Base-by-base conservation (phyloP, 176 grass and related monocot genomes). In the Eremochloa ophiuroides region DNA sequence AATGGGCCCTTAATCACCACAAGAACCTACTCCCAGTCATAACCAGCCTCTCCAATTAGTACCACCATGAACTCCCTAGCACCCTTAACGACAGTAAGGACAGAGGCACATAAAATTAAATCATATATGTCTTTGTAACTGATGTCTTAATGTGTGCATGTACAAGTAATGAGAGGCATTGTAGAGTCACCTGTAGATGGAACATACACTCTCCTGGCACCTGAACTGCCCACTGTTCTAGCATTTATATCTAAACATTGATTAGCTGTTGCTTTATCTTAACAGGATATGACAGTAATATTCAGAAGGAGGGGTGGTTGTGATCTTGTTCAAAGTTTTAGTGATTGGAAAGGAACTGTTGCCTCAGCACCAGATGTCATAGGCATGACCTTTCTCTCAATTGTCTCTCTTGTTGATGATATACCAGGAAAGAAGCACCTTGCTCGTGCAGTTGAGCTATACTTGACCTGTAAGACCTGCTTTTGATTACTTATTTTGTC, bases 301-400 rank as follows among this genome's bases (percentile, higher is more conserved):
- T 99, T 95, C 88, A 90, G 96, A 51, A 99, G 96, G 84, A 99
- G 96, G 72, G 96, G 96, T 66, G 96, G 96, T 76, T 91, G 91
- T 25, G 96, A 93, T 87, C 90, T 99, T 73, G 96, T 99, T 88
- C 96, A 96, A 71, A 95, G 72, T 86, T 92, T 77, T 93, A 84
- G 31, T 72, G 90, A 95, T 18, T 99, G 96, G 96, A 89, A 73
- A 76, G 79, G 56, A 48, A 99, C 96, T 37, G 59, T 99, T 82
- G 16, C 79, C 59, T 88, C 81, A 51, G 88, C 96, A 55, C 96
- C 96, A 86, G 96, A 99, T 90, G 93, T 99, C 80, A 95, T 99
- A 87, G 92, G 85, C 80, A 99, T 99, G 91, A 95, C 91, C 61
- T 99, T 99, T 90, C 34, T 78, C 55, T 87, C 93, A 63, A 93